Evolutionary conservation across 2,329 filamentous ascomycete species (phyloP), one percentile per base, ranked within the genome.

Genomic region (Chalaropsis ovoidea): DNA sequence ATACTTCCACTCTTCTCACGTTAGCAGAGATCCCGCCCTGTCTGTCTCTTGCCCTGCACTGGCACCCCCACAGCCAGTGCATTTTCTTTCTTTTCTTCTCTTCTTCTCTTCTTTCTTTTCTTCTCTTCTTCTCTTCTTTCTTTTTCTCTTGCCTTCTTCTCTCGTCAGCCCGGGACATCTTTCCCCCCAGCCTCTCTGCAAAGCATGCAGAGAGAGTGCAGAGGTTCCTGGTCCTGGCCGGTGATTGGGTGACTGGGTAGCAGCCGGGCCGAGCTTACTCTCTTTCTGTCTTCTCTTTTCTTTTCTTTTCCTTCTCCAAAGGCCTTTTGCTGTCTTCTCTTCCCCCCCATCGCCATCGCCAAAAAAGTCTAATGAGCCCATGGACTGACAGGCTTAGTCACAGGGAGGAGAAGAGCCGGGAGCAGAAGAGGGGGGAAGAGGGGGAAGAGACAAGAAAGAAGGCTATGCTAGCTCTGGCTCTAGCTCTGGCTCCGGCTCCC

Each of bases 281-380:
- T 6, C 3, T n/a, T 19, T 10, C 8, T 13, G 17, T 13, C 13
- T 39, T 52, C 10, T 24, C 7, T 49, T 22, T 49, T 49, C 7
- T 24, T 52, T 52, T 24, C 11, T 56, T n/a, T 13, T 4, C 47
- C 2, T 27, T 39, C 13, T 58, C n/a, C 43, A 19, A 47, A 47
- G 43, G 43, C 52, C 17, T 35, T 58, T 35, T 58, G 22, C 19
- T n/a, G n/a, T n/a, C n/a, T 27, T 6, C 4, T 58, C 27, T 19
- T 4, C 19, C 43, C 5, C 47, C 13, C 47, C 2, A 10, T 52
- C 19, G 27, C n/a, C n/a, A n/a, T n/a, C n/a, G n/a, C n/a, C n/a
- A n/a, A n/a, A n/a, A n/a, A 58, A 39, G 52, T 39, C 27, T 39
- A 58, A n/a, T 58, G 27, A 58, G 27, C 52, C 52, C 27, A 58